Evolutionary conservation across 2,329 filamentous ascomycete genomes (phyloP), one percentile per base, ranked within the genome.

Genomic region (Beauveria sp.): DNA sequence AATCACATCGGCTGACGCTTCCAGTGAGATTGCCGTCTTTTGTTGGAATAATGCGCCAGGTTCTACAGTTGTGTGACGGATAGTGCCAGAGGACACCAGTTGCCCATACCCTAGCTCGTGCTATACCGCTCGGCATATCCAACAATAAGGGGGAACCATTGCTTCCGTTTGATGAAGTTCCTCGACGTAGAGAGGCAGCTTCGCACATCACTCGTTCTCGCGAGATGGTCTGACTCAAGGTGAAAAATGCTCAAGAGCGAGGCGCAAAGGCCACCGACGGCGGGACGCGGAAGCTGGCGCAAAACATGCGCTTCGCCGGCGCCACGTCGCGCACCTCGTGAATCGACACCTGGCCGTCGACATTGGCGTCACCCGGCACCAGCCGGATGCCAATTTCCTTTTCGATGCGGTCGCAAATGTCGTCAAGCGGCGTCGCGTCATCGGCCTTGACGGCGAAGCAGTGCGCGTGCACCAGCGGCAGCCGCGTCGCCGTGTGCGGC

Each of bases 261-360:
- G 75, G 65, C 26, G 83, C 80, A 77, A 96, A 97, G 16, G 93
- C 95, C 6, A 97, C 90, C 68, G 90, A 86, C 40, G 79, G 75
- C 2, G 95, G 95, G 63, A 99, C 72, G 64, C 92, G 85, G 75
- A 99, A 98, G 67, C 86, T 96, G 34, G 91, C 93, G 73, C 95
- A 98, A 74, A 93, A 98, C 93, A 97, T 97, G 71, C 89, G 85
- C 81, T 99, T 99, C 70, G 91, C 88, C 5, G 95, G 95, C 62
- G 92, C 90, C 60, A 99, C 95, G 67, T 96, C 86, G 65, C 95
- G 83, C 40, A 98, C 91, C 63, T 89, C 85, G 63, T 85, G 76
- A 65, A 91, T 83, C 0, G 77, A 77, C 43, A 84, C 76, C 67
- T 84, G 75, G 6, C 78, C 76, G 53, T 79, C 75, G 30, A 72